Evolutionary conservation across 202 grass and related monocot species (phyloP), one percentile per base, ranked within the genome.

Genomic region (Schoenoplectus tabernaemontani): DNA sequence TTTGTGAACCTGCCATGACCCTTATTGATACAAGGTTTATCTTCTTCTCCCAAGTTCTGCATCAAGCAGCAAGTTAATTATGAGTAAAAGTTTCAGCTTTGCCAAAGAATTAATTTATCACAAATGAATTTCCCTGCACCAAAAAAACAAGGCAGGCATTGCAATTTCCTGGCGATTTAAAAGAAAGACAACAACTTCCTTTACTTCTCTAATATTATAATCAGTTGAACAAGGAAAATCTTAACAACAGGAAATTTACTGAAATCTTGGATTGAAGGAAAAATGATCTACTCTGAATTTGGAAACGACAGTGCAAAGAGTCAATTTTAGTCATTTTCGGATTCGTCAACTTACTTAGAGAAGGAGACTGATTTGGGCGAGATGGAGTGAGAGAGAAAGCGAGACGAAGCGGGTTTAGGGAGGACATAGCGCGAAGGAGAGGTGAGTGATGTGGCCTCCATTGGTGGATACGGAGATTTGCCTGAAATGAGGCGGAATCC

Each of bases 261-360:
- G 28, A 28, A 28, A 28, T 28, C 28, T 28, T 28, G 28, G 28
- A 28, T 28, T 28, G 28, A 28, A 28, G 28, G 28, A 28, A 28
- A 28, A 28, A 28, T 28, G 28, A 28, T 28, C 28, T 28, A 28
- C 28, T 28, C 28, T 28, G 28, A 28, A 28, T 28, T 28, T 28
- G 28, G 28, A 28, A 28, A 28, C 28, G 28, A 28, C 28, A 28
- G 28, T 28, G 1, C 51, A 56, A 28, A 28, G 28, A 56, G 16
- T 60, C 58, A 7, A 20, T 6, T 57, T 28, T 28, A 28, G 28
- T 28, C 28, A 24, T 16, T 42, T 67, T 42, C 41, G n/a, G n/a
- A 67, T 70, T 44, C 2, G 65, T 46, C 5, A 73, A 39, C 83
- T 90, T 87, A 90, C 91, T 28, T 88, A 82, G 82, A 69, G 57